These are phyloP conservation scores for Waltergamsia citrina DNA, from an alignment of 2,329 filamentous ascomycete species.

Conservation along the genomic window DNA sequence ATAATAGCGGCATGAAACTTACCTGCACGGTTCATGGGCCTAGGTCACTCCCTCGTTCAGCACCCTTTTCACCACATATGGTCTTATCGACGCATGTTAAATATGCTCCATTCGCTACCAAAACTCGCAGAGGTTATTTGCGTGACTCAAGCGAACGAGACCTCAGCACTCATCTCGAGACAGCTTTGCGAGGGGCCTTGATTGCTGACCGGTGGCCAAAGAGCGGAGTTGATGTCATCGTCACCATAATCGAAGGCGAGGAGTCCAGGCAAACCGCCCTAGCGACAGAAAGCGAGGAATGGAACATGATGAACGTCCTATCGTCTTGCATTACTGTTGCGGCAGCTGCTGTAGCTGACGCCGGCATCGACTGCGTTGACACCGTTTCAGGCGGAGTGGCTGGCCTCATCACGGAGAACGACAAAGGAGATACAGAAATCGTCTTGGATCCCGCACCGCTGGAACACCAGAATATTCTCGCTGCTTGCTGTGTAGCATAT, in stretches of 20 bases:
- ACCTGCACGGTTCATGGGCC: slow-evolving; percentile 91
- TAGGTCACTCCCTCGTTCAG: slow-evolving; percentile 78
- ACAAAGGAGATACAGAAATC: slow-evolving; percentile 28
- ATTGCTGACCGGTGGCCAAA: slow-evolving; percentile 98
- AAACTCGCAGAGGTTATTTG: slow-evolving; percentile 73
- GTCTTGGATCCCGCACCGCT: slow-evolving; percentile 76
- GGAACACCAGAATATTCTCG: slow-evolving; percentile 68
- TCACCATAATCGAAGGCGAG: slow-evolving; percentile 89
- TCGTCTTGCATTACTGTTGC: slow-evolving; percentile 90
- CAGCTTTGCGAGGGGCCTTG: slow-evolving; percentile 77
- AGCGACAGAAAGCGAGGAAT: slow-evolving; percentile 51
- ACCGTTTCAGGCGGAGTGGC: slow-evolving; percentile 83
- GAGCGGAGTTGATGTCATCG: slow-evolving; percentile 88
- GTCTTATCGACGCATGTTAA: slow-evolving; percentile 91
- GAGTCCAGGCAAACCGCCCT: slow-evolving; percentile 54
- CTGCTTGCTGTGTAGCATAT: slow-evolving; percentile 86
- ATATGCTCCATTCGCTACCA: slow-evolving; percentile 88
- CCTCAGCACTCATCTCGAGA: slow-evolving; percentile 83
- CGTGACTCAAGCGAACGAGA: slow-evolving; percentile 82
- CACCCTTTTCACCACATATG: slow-evolving; percentile 85
- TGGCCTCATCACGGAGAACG: slow-evolving; percentile 50
- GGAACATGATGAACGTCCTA: slow-evolving; percentile 86
- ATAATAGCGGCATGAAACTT: slow-evolving; percentile 69
- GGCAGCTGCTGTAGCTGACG: slow-evolving; percentile 85
- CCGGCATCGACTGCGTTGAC: slow-evolving; percentile 92